Conservation (phyloP, 768 basidiomycete species). For the Cystobasidium ongulense region DNA sequence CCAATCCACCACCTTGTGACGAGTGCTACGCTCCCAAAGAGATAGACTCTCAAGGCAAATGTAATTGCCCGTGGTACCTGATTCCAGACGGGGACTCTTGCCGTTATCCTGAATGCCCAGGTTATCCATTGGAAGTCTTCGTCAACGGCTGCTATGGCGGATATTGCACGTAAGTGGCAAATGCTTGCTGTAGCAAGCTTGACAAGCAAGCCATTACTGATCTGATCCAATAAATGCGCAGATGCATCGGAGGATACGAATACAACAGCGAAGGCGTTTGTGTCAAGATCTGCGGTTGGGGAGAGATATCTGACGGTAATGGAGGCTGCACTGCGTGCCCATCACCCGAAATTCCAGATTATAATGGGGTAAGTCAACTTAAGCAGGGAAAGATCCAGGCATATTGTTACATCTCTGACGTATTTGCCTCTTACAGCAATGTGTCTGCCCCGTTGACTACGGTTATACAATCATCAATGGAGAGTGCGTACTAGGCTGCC, state of each 20-base stretch:
- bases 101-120: neutral
- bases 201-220: too few relatives aligned
- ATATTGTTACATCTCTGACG: neutral
- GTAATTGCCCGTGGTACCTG: neutral
- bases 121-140: neutral
- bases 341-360: neutral
- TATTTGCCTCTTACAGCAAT: neutral
- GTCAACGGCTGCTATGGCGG: neutral
- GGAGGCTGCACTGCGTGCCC: neutral
- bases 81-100: neutral
- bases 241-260: neutral
- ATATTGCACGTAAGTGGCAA: neutral
- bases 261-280: neutral
- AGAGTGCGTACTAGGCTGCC: neutral
- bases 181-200: neutral
- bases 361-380: neutral
- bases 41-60: neutral
- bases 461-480: neutral
- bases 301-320: neutral
- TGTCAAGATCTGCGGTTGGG: conserved; percentile 8
- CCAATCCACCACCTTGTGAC: neutral
- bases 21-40: neutral
- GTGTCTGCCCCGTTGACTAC: neutral
- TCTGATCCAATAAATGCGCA: conserved; percentile 4
- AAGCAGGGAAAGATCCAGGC: neutral